Evolutionary conservation across 495 filamentous ascomycete genomes (phyloP), one percentile per base, ranked within the genome.

Genomic region (Hamigera avellanea): DNA sequence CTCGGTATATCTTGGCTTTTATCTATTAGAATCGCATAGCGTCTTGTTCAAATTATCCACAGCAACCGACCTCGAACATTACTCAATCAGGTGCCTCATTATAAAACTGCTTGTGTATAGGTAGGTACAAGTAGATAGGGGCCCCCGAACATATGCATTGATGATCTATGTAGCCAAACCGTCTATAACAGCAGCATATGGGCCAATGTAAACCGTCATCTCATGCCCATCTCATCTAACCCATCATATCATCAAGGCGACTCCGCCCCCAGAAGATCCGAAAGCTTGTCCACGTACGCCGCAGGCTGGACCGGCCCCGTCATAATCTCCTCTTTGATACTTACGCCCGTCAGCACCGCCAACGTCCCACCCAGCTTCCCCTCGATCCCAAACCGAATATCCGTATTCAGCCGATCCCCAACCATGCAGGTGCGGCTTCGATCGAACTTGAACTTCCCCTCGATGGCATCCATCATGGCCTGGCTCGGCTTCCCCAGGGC

Each of bases 401-500:
- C 91, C 1, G 91, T 99, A 55, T 96, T 80, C 33, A 91, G 67
- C 27, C 91, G 72, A 60, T 99, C 91, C 3, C 91, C 91, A 19
- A 99, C 76, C 93, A 99, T 99, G 55, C 93, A 96, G 1, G 93
- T 78, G 34, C 75, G 76, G 31, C 66, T 76, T 26, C 86, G 75
- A 53, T 96, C 84, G 35, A 98, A 81, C 37, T 73, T 65, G 53
- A 95, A 94, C 59, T 89, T 94, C 21, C 89, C 89, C 67, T 96
- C 89, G 49, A 98, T 81, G 6, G 93, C 84, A 61, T 95, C 88
- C 91, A 98, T 94, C 91, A 98, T 96, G 8, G 87, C 88, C 65
- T 94, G 84, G 45, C 84, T 93, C 3, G 91, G 93, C 60, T 99
- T 99, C 8, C 91, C 91, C 30, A 95, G 58, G 5, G 83, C 75